Conservation (phyloP, 768 basidiomycete species). For the Infundibulicybe gibba region DNA sequence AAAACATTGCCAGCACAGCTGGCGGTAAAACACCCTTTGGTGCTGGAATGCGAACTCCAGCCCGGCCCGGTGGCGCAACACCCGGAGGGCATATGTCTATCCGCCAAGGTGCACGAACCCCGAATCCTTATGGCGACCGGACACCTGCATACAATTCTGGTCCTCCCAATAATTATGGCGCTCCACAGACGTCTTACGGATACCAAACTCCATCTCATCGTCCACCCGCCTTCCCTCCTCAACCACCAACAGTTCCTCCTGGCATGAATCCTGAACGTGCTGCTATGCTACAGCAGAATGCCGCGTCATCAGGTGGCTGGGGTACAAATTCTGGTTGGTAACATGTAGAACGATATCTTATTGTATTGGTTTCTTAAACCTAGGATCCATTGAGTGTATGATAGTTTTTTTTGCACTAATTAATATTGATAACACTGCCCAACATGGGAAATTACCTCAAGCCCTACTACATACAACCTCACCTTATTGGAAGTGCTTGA, state of each 20-base stretch:
- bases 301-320: conserved; percentile 19
- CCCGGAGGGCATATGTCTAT: conserved; percentile 73
- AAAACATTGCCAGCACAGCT: conserved; percentile 46
- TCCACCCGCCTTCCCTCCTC: no score
- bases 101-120: conserved; percentile 70
- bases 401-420: conserved; percentile 4
- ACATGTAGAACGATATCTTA: no score
- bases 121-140: conserved; percentile 68
- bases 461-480: background rate
- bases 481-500: conserved; percentile 45
- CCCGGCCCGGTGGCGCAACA: conserved; percentile 69
- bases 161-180: conserved; percentile 18
- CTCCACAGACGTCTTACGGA: conserved; percentile 35
- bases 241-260: conserved; percentile 37
- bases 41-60: conserved; percentile 74
- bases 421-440: background rate
- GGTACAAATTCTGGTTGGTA: conserved; percentile 14
- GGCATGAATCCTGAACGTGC: conserved; percentile 69
- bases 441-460: no score
- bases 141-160: conserved; percentile 39
- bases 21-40: conserved; percentile 82
- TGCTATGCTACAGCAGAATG: conserved; percentile 52
- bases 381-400: conserved; percentile 1
- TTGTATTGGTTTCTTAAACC: no score
- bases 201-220: conserved; percentile 50